Evolutionary conservation across 331 rosid genomes (phyloP), one percentile per base, ranked within the genome.

Genomic region (Acacia pycnantha): DNA sequence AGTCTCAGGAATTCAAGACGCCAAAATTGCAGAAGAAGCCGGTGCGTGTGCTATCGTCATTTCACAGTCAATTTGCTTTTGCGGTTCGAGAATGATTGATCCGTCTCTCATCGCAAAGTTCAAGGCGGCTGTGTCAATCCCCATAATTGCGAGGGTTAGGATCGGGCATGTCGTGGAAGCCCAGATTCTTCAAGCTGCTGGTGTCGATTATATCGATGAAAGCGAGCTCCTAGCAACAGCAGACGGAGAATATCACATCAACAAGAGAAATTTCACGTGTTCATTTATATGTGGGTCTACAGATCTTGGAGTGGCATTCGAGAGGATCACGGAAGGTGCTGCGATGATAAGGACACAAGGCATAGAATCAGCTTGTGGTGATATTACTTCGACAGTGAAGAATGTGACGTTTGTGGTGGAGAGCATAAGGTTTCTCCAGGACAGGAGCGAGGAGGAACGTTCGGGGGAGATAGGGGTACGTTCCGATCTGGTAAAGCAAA

Each of bases 101-200:
- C 94, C 92, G 8, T 73, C 84, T 1, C 79, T 92, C 12, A 27
- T 94, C 84, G 88, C 82, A 79, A 85, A 85, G 61, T 85, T 94
- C 84, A 92, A 90, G 84, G 70, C 69, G 1, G 47, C 76, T 8
- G 88, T 92, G 0, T 84, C 91, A 15, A 70, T 92, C 41, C 98
- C 98, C 10, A 72, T 94, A 2, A 78, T 94, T 71, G 87, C 89
- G 18, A 82, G 91, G 51, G 90, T 88, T 12, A 89, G 97, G 35
- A 85, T 90, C 8, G 98, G 98, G n/a, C 98, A 92, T 66, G 90
- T 94, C 83, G 95, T 90, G 0, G 98, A 94, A 74, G 98, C 97
- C 2, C 97, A 94, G 93, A 90, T 92, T 56, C 92, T 94, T 0
- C 90, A 90, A 81, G 82, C 89, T 43, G 19, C 83, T 14, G 93